A percentile compares a stretch with the other conserved stretches of the same genome.
Evolutionary conservation across 2,329 filamentous ascomycete species (phyloP).

Genomic region (Claviceps sp.): DNA sequence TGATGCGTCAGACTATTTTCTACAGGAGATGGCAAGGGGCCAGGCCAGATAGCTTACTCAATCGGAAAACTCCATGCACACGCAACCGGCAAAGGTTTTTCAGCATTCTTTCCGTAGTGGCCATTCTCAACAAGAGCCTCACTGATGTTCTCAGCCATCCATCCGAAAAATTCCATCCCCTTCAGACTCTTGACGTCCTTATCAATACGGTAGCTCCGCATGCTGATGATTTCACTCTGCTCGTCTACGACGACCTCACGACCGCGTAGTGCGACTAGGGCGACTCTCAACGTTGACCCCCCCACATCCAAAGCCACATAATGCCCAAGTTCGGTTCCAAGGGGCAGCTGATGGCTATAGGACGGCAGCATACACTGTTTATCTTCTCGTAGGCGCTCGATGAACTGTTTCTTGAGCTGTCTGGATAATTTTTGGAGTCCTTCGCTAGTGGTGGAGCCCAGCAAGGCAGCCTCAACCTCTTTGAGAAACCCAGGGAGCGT

Average conservation of each 20-base stretch:
- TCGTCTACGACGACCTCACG: slow-evolving; percentile 21
- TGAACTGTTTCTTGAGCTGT: slow-evolving; percentile 40
- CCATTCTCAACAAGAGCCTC: slow-evolving; percentile 38
- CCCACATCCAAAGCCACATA: slow-evolving; percentile 56
- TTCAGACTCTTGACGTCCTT: slow-evolving; percentile 40
- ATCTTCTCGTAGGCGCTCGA: slow-evolving; percentile 36
- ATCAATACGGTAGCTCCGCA: slow-evolving; percentile 42
- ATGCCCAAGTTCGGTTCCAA: slow-evolving; percentile 43
- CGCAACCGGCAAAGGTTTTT: slow-evolving; percentile 41
- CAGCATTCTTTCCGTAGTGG: slow-evolving; percentile 21
- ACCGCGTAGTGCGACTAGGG: slow-evolving; percentile 45
- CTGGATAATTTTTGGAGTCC: slow-evolving; percentile 32
- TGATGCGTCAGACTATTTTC: slow-evolving; percentile 1
- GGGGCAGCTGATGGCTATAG: slow-evolving; percentile 50
- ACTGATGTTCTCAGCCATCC: slow-evolving; percentile 49
- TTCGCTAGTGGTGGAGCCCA: slow-evolving; percentile 32
- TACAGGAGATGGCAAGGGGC: neutral
- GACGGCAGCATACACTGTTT: slow-evolving; percentile 51
- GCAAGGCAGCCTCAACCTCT: slow-evolving; percentile 39
- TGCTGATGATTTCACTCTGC: slow-evolving; percentile 39
- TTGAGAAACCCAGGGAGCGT: slow-evolving; percentile 38
- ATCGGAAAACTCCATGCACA: slow-evolving; percentile 59
- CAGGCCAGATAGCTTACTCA: slow-evolving; percentile 35
- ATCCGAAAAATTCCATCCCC: slow-evolving; percentile 51
- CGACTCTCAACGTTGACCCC: slow-evolving; percentile 53